Conservation (phyloP, 208 protist genomes). For the Jaenimonas drosophilae region DNA sequence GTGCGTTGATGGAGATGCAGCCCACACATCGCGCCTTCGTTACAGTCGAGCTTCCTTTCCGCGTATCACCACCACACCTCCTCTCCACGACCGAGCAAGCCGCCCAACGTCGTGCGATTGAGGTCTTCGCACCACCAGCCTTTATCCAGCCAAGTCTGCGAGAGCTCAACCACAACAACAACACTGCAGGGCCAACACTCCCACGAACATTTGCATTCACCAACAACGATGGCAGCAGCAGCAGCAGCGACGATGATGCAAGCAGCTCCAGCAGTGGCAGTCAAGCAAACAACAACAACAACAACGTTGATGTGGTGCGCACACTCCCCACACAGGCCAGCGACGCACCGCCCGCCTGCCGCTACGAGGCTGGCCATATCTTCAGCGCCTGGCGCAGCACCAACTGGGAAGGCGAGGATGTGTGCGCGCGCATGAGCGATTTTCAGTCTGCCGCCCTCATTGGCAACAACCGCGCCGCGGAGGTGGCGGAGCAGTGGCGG, state of each 20-base stretch:
- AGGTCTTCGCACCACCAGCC: too few relatives aligned
- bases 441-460: neutral
- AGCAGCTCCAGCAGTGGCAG: neutral
- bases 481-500: constrained; percentile 1
- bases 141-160: too few relatives aligned
- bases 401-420: constrained; percentile 11
- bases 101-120: too few relatives aligned
- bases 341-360: neutral
- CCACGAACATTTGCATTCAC: neutral
- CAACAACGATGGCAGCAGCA: neutral
- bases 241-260: neutral
- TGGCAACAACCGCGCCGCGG: neutral
- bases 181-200: too few relatives aligned
- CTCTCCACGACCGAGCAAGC: too few relatives aligned
- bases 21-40: constrained; percentile 41
- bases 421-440: neutral
- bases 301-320: constrained; percentile 6
- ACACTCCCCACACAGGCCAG: neutral
- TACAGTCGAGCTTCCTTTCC: constrained; percentile 66
- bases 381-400: constrained; percentile 21
- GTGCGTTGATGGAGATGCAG: too few relatives aligned
- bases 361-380: constrained; percentile 23
- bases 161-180: too few relatives aligned
- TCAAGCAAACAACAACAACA: constrained; percentile 7
- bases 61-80: constrained; percentile 3